phyloP scores from a whole-genome alignment of 2,329 filamentous ascomycete genomes.

The Diaporthe ampelina region DNA sequence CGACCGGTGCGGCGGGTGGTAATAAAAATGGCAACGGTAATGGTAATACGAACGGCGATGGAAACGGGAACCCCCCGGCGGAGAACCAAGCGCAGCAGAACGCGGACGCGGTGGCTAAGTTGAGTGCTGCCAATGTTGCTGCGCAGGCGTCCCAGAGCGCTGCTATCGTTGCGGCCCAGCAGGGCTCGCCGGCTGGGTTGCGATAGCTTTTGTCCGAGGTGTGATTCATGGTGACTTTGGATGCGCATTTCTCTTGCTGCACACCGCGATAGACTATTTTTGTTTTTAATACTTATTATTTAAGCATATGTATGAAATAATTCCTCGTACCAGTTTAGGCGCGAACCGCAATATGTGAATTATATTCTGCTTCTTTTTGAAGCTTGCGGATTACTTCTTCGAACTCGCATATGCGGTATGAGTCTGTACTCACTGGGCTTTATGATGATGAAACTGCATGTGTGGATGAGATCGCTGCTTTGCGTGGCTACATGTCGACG shows the following conservation, averaged over 20 bases:
- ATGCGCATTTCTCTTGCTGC: neutral
- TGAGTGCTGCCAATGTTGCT: conserved; percentile 16
- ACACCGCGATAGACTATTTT: neutral
- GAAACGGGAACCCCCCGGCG: neutral
- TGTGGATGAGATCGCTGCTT: too few relatives aligned
- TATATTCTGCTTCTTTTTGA: too few relatives aligned
- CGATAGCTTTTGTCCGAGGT: neutral
- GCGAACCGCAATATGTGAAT: too few relatives aligned
- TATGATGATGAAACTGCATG: too few relatives aligned
- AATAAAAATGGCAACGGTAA: neutral
- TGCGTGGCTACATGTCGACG: too few relatives aligned
- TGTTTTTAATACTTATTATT: neutral
- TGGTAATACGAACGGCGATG: neutral
- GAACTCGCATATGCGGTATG: too few relatives aligned
- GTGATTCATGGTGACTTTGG: too few relatives aligned
- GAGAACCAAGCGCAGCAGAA: conserved; percentile 11
- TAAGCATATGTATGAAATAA: neutral
- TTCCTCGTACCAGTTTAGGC: neutral
- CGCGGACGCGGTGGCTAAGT: conserved; percentile 16
- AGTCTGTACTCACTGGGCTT: too few relatives aligned
- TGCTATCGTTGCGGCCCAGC: conserved; percentile 22
- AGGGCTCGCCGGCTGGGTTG: conserved; percentile 15
- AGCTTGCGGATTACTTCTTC: too few relatives aligned
- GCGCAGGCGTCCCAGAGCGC: conserved; percentile 30
- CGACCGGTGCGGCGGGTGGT: neutral